Evolutionary conservation across 2,329 filamentous ascomycete species (phyloP).

Genomic region (Aspergillus persii): DNA sequence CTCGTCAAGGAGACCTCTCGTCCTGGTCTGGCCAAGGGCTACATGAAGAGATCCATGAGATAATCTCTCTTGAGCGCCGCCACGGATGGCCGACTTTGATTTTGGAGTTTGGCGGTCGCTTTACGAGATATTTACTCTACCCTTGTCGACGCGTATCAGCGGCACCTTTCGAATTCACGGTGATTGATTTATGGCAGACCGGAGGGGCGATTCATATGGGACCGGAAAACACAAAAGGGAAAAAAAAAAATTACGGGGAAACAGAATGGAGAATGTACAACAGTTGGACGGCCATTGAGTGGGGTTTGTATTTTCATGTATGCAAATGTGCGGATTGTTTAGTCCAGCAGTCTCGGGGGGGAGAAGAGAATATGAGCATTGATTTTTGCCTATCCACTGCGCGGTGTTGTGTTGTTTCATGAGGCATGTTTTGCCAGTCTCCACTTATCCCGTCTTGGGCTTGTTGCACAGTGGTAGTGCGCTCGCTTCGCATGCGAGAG

Average conservation of each 20-base stretch:
- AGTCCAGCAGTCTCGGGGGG: neutral
- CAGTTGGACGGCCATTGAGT: neutral
- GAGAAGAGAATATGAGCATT: neutral
- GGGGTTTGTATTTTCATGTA: neutral
- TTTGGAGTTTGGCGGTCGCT: neutral
- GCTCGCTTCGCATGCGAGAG: neutral
- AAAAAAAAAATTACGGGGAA: neutral
- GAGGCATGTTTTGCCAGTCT: neutral
- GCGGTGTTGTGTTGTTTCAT: neutral
- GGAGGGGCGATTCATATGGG: too few species aligned
- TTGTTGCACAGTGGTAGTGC: neutral
- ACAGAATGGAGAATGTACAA: neutral
- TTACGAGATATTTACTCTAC: neutral
- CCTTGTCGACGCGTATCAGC: too few species aligned
- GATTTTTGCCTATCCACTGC: neutral
- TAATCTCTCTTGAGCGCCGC: neutral
- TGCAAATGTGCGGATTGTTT: neutral
- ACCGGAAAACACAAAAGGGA: too few species aligned
- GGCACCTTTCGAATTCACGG: too few species aligned
- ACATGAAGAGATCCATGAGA: conserved; percentile 16
- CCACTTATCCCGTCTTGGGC: neutral
- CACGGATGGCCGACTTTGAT: neutral
- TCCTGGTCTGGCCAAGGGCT: conserved; percentile 15
- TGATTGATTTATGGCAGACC: too few species aligned
- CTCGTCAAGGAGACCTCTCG: conserved; percentile 24